Evolutionary conservation across 2,329 filamentous ascomycete species (phyloP).

Genomic region (Aspergillus puulaauensis): DNA sequence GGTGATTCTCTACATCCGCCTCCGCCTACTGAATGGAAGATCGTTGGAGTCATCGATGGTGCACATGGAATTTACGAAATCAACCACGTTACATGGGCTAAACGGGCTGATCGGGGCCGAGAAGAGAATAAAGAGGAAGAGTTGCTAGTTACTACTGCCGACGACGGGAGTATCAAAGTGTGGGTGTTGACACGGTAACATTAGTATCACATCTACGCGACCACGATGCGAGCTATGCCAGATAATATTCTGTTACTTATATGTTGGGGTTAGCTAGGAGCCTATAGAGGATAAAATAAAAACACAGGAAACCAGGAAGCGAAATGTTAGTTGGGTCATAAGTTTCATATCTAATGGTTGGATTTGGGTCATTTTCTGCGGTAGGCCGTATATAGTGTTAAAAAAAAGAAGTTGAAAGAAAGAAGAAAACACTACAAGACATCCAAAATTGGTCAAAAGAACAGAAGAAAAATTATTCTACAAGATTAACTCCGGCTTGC

Average conservation of each 20-base stretch:
- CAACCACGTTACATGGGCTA: slow-evolving; percentile 89
- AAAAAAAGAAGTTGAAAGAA: background rate
- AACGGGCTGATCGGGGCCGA: slow-evolving; percentile 65
- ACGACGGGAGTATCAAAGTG: slow-evolving; percentile 82
- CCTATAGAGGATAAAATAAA: background rate
- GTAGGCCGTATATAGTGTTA: background rate
- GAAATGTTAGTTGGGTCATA: slow-evolving; percentile 2
- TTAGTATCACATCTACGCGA: too few relatives aligned
- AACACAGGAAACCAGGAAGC: background rate
- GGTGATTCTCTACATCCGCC: slow-evolving; percentile 9
- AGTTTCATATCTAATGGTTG: slow-evolving; percentile 7
- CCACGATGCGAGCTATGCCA: too few relatives aligned
- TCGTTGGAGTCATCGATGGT: slow-evolving; percentile 67
- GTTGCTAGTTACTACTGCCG: slow-evolving; percentile 85
- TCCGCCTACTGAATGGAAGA: slow-evolving; percentile 62
- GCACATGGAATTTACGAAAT: slow-evolving; percentile 92
- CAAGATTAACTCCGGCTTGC: slow-evolving; percentile 5
- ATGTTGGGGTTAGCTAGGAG: background rate
- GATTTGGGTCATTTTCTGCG: background rate
- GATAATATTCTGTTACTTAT: too few relatives aligned
- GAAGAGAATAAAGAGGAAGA: slow-evolving; percentile 63
- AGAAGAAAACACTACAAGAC: background rate
- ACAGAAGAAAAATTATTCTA: slow-evolving; percentile 3
- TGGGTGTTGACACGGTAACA: slow-evolving; percentile 61
- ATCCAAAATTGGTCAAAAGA: slow-evolving; percentile 6